Evolutionary conservation across 2,329 filamentous ascomycete species (phyloP).

Genomic region (Diplodia corticola): DNA sequence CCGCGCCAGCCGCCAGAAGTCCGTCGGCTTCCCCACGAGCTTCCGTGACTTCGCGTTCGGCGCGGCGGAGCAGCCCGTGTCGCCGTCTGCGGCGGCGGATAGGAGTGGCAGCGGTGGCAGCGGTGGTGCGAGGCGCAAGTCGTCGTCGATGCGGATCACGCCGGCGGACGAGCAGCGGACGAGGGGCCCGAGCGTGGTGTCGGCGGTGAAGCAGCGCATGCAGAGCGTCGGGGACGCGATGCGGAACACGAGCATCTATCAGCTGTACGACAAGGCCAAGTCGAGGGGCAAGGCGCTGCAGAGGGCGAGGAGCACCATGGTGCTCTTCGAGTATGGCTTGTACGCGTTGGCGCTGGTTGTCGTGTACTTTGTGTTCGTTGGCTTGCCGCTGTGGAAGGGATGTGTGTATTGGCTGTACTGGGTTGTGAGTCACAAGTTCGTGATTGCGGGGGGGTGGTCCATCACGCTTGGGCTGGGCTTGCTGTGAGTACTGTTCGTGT

Average conservation of each 20-base stretch:
- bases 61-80: too few relatives aligned
- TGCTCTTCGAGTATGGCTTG: neutral
- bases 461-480: rapidly evolving
- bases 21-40: too few relatives aligned
- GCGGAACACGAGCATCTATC: neutral
- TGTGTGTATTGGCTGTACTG: neutral
- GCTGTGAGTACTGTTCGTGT: neutral
- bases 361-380: neutral
- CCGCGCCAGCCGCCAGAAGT: too few relatives aligned
- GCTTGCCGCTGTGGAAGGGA: neutral
- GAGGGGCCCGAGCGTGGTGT: too few relatives aligned
- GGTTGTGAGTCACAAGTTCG: neutral
- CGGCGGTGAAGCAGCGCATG: neutral
- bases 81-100: too few relatives aligned
- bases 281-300: neutral
- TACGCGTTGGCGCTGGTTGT: neutral
- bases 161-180: too few relatives aligned
- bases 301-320: neutral
- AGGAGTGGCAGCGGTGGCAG: too few relatives aligned
- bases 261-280: neutral
- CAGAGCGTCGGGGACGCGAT: neutral
- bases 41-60: too few relatives aligned
- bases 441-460: neutral
- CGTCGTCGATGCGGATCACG: too few relatives aligned
- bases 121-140: too few relatives aligned